A percentile compares a stretch with the other conserved stretches of the same genome.
Evolutionary conservation across 202 grass and related monocot genomes (phyloP).

Genomic region (Dendrocalamus latiflorus): DNA sequence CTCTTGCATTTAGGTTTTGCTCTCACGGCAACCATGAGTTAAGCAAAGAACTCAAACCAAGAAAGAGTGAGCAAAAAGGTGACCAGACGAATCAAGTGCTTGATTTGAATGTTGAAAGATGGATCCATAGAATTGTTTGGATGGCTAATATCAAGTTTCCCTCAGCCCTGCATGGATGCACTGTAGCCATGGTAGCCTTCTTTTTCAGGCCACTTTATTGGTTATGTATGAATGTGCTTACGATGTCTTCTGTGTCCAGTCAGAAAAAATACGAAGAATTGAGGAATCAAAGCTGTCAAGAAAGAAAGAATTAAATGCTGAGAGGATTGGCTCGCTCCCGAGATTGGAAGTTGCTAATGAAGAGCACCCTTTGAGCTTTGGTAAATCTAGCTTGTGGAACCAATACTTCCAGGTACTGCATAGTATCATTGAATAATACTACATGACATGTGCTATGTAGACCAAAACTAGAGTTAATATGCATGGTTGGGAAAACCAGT

Average conservation of each 20-base stretch:
- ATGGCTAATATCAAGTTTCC: too few relatives aligned
- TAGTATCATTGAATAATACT: neutral
- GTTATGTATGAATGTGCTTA: conserved; percentile 29
- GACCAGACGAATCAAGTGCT: too few relatives aligned
- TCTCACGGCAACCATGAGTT: too few relatives aligned
- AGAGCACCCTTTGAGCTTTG: conserved; percentile 85
- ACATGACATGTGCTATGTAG: neutral
- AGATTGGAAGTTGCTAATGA: conserved; percentile 66
- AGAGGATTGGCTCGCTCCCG: conserved; percentile 47
- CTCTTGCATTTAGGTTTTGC: too few relatives aligned
- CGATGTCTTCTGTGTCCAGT: conserved; percentile 37
- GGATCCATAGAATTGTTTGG: too few relatives aligned
- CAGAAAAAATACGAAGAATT: conserved; percentile 43
- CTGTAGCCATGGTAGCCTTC: too few relatives aligned
- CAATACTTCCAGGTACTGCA: conserved; percentile 80
- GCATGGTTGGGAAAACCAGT: neutral
- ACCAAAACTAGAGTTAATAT: conserved; percentile 18
- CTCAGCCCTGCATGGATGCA: too few relatives aligned
- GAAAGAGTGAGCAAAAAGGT: too few relatives aligned
- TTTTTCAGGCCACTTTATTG: conserved; percentile 4
- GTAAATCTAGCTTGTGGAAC: conserved; percentile 78
- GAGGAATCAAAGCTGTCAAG: conserved; percentile 47
- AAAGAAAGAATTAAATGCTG: conserved; percentile 36
- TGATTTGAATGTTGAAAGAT: too few relatives aligned
- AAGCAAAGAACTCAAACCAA: too few relatives aligned